These are phyloP conservation scores for Xylona heveae DNA, from an alignment of 495 filamentous ascomycete genomes.

Conservation along the genomic window DNA sequence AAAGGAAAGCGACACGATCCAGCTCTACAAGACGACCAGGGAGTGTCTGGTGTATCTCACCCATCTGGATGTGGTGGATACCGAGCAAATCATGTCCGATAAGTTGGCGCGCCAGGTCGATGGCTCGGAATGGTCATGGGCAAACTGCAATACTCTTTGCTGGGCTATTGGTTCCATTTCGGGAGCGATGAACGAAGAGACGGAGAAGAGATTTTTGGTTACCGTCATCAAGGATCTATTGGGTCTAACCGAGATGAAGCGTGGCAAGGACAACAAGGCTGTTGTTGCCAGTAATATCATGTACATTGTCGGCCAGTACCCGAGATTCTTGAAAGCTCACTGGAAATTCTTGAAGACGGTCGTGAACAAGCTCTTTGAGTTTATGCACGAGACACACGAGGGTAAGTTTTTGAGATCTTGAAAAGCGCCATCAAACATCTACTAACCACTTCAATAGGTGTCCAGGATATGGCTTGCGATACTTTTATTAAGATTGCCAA, in stretches of 20 bases:
- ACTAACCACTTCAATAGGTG: constrained; percentile 36
- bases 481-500: constrained; percentile 99
- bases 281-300: constrained; percentile 99
- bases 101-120: constrained; percentile 90
- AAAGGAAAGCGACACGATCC: constrained; percentile 96
- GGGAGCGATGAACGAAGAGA: constrained; percentile 97
- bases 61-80: constrained; percentile 92
- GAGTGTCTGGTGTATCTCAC: constrained; percentile 97
- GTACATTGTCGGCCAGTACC: constrained; percentile 99
- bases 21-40: constrained; percentile 95
- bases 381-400: constrained; percentile 99
- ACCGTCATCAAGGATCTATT: constrained; percentile 97
- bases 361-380: constrained; percentile 98
- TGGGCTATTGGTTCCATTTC: constrained; percentile 99
- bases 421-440: not conserved
- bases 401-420: constrained; percentile 25
- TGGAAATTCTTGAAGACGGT: constrained; percentile 99
- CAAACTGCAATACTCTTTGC: constrained; percentile 96
- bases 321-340: constrained; percentile 91
- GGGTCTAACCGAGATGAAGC: constrained; percentile 97
- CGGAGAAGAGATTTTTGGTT: constrained; percentile 92
- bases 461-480: constrained; percentile 99
- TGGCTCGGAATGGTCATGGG: constrained; percentile 93
- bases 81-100: constrained; percentile 96
- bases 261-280: constrained; percentile 97